phyloP scores from a whole-genome alignment of 2,329 filamentous ascomycete genomes.

The Penicillium polonicum region DNA sequence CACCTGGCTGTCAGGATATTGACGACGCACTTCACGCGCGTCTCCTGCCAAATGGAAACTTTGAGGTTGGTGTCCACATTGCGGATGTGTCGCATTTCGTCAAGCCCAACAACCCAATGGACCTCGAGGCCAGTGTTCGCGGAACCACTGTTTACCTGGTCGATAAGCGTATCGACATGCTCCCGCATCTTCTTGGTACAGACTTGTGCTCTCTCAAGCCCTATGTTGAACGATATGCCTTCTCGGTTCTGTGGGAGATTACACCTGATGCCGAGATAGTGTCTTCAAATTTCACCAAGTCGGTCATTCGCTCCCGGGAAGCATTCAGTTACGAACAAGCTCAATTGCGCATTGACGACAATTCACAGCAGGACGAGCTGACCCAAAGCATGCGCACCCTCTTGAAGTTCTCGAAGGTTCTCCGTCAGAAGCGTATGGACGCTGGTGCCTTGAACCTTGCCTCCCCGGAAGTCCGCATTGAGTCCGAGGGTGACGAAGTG shows the following conservation, averaged over 20 bases:
- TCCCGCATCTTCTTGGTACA: constrained; percentile 92
- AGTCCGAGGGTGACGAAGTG: constrained; percentile 92
- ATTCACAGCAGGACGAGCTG: constrained; percentile 80
- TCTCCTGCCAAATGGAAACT: constrained; percentile 84
- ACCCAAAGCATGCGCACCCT: constrained; percentile 86
- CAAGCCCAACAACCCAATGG: constrained; percentile 95
- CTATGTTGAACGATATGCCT: constrained; percentile 91
- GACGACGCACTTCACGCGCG: constrained; percentile 93
- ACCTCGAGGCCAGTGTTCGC: constrained; percentile 86
- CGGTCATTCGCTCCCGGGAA: constrained; percentile 92
- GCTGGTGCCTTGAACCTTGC: constrained; percentile 92
- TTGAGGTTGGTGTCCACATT: constrained; percentile 95
- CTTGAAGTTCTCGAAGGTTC: constrained; percentile 83
- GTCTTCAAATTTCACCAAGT: constrained; percentile 87
- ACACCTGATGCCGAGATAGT: constrained; percentile 81
- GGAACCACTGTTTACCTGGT: constrained; percentile 97
- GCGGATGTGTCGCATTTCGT: constrained; percentile 99
- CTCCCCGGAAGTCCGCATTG: constrained; percentile 95
- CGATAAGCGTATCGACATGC: constrained; percentile 99
- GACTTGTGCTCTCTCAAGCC: constrained; percentile 96
- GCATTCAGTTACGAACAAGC: constrained; percentile 98
- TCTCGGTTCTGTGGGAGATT: constrained; percentile 86
- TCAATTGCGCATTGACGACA: constrained; percentile 88
- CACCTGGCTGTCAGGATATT: constrained; percentile 93
- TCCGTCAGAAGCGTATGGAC: constrained; percentile 93